Percentiles rank a stretch among this genome's conserved stretches.
Evolutionary conservation across 768 basidiomycete genomes (phyloP).

Genomic region (Artomyces pyxidatus): DNA sequence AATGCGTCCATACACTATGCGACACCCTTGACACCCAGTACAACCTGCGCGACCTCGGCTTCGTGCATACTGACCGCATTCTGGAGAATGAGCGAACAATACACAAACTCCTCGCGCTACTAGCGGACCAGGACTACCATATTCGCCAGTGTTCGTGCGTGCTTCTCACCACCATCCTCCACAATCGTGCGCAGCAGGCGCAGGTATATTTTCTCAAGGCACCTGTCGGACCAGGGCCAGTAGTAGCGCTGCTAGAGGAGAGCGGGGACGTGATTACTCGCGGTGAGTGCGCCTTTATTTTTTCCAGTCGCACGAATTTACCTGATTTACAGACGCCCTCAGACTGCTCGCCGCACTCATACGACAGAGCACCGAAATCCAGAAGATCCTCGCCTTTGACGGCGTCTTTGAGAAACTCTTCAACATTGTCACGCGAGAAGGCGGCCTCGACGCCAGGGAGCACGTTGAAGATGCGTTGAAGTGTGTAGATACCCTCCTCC

Average conservation of each 20-base stretch:
- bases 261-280: slow-evolving; percentile 84
- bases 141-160: slow-evolving; percentile 80
- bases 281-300: slow-evolving; percentile 39
- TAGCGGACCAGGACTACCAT: slow-evolving; percentile 75
- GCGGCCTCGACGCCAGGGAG: slow-evolving; percentile 86
- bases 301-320: background rate
- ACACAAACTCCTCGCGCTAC: slow-evolving; percentile 69
- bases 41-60: slow-evolving; percentile 59
- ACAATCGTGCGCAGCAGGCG: slow-evolving; percentile 72
- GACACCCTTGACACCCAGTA: slow-evolving; percentile 55
- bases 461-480: slow-evolving; percentile 80
- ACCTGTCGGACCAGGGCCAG: slow-evolving; percentile 63
- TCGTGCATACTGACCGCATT: slow-evolving; percentile 76
- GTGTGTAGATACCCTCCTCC: slow-evolving; percentile 78
- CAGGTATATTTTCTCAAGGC: slow-evolving; percentile 91
- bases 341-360: slow-evolving; percentile 46
- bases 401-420: slow-evolving; percentile 96
- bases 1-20: slow-evolving; percentile 81
- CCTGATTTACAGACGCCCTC: background rate
- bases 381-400: slow-evolving; percentile 94
- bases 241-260: slow-evolving; percentile 74
- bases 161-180: slow-evolving; percentile 68
- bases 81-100: slow-evolving; percentile 63
- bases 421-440: slow-evolving; percentile 77
- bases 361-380: slow-evolving; percentile 85